Percentiles rank a stretch among this genome's conserved stretches.
These are phyloP conservation scores for Lactarius vividus DNA, from an alignment of 768 basidiomycete genomes.

Conservation along the genomic window DNA sequence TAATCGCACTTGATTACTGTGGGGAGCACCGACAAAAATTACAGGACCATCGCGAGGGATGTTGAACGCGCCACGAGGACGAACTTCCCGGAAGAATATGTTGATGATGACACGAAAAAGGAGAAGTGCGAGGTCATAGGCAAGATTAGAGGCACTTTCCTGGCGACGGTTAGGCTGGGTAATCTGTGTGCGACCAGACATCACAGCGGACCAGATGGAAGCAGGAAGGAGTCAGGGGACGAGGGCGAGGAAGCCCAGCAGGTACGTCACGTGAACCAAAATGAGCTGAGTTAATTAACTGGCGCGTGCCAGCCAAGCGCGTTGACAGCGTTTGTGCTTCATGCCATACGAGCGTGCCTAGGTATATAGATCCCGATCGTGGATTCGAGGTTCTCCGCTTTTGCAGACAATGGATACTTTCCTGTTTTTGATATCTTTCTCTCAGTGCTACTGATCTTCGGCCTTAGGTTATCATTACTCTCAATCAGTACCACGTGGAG, in stretches of 20 bases:
- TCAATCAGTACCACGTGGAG: too few species aligned
- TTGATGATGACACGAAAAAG: constrained; percentile 85
- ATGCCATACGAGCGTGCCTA: neutral
- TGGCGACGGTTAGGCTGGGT: neutral
- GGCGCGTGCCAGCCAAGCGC: neutral
- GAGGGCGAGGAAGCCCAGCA: neutral
- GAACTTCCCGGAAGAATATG: constrained; percentile 94
- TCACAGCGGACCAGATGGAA: constrained; percentile 7
- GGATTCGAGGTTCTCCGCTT: neutral
- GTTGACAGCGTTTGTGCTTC: too few species aligned
- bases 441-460: too few species aligned
- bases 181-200: neutral
- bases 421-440: too few species aligned
- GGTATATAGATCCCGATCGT: neutral
- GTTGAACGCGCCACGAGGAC: constrained; percentile 90
- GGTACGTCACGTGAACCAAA: neutral
- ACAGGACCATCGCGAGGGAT: constrained; percentile 87
- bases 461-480: neutral
- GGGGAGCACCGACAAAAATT: constrained; percentile 92
- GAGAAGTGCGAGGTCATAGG: constrained; percentile 72
- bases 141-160: constrained; percentile 25
- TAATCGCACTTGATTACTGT: constrained; percentile 75
- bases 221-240: constrained; percentile 28
- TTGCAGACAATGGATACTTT: too few species aligned
- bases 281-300: neutral